Base-by-base conservation (phyloP, 1,284 basidiomycete genomes). In the Ganoderma leucocontextum region DNA sequence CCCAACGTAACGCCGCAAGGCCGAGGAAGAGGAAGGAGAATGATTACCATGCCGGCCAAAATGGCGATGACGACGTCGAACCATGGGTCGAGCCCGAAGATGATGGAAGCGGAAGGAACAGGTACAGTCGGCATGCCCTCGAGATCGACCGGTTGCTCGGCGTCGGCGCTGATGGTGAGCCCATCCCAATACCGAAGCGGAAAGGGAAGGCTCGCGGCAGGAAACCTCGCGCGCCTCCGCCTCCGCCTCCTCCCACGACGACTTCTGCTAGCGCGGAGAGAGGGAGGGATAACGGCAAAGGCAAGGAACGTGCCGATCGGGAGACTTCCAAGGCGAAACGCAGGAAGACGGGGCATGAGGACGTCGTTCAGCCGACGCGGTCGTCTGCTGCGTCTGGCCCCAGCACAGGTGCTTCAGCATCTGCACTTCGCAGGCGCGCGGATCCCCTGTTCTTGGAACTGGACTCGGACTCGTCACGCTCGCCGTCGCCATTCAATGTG, bases 281-380 rank as follows among this genome's bases (percentile, higher is more conserved):
- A n/a, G 36, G 2, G 36, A 25, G 29, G 47, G 41, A 58, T 49
- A 36, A 47, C 58, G 47, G 57, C 47, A 65, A 66, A 38, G 58
- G 57, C 13, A 58, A 60, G 33, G 58, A 47, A 19, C 59, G 58
- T 22, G 62, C 49, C 35, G 39, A 29, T 17, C 53, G 39, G 17
- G 44, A 68, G 35, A 13, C 53, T 53, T 39, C 39, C 52, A 29
- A 17, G 4, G 29, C 60, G 29, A 71, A 69, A 60, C 67, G 68
- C 17, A 67, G 67, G 63, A 67, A 62, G 67, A 69, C 67, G 7
- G 36, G 10, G n/a, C 38, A 57, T 38, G 35, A 57, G 55, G 55
- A 12, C 35, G 36, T 19, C 25, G 41, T 19, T 6, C 60, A 49
- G 8, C n/a, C 41, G 22, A 59, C 52, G 17, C 22, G 49, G 25